phyloP scores from a whole-genome alignment of 495 filamentous ascomycete species.

The Apiosordaria backusii region DNA sequence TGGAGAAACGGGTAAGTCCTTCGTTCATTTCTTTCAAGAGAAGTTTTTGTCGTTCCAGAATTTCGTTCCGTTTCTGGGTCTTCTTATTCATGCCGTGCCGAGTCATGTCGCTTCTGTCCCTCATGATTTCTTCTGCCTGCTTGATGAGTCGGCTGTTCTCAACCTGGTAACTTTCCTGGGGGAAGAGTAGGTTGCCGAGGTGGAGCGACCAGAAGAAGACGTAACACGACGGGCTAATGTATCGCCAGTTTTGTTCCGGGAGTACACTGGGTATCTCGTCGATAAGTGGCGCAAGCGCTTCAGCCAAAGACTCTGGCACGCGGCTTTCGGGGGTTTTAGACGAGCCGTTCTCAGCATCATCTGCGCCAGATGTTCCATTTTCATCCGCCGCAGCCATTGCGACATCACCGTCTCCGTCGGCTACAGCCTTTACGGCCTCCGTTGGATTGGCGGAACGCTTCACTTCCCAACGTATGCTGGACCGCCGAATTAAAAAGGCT shows the following conservation, averaged over 20 bases:
- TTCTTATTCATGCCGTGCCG: constrained; percentile 59
- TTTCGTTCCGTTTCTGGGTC: constrained; percentile 64
- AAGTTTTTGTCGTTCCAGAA: constrained; percentile 60
- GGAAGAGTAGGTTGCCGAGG: constrained; percentile 72
- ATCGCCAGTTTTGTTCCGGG: constrained; percentile 60
- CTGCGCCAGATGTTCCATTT: constrained; percentile 12
- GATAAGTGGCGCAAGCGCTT: constrained; percentile 73
- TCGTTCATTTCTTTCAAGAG: constrained; percentile 52
- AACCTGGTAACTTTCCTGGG: constrained; percentile 66
- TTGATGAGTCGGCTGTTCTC: constrained; percentile 63
- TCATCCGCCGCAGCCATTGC: constrained; percentile 35
- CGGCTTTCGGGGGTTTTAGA: constrained; percentile 29
- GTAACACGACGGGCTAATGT: constrained; percentile 73
- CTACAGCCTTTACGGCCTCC: constrained; percentile 21
- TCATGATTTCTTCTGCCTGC: constrained; percentile 57
- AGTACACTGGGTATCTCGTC: constrained; percentile 59
- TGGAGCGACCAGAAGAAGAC: constrained; percentile 91
- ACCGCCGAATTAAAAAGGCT: constrained; percentile 83
- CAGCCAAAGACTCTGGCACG: constrained; percentile 57
- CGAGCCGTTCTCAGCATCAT: constrained; percentile 15
- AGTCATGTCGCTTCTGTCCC: constrained; percentile 68
- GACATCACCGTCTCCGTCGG: constrained; percentile 42
- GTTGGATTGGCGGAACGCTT: constrained; percentile 31
- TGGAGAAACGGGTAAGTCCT: constrained; percentile 59
- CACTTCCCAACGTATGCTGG: constrained; percentile 55